Evolutionary conservation across 2,329 filamentous ascomycete genomes (phyloP), one percentile per base, ranked within the genome.

Genomic region (Sordariomycetes sp.): DNA sequence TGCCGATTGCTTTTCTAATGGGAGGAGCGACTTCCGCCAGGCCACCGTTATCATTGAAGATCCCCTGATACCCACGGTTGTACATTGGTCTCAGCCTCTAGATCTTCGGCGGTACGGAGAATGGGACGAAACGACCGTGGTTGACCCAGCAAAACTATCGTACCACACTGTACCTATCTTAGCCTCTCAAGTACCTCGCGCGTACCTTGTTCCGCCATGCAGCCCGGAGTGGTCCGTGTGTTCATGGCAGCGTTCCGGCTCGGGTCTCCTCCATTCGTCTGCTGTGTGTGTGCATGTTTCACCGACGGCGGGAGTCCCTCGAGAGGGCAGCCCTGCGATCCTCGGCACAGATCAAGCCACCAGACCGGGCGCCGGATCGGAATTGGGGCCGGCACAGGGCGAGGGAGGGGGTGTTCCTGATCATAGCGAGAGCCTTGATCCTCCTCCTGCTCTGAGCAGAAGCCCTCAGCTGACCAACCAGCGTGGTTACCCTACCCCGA

Each of bases 1-100:
- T 56, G 54, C 54, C 54, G 54, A 48, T 56, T 56, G 54, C 54
- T 56, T 56, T 56, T 56, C 28, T 24, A 48, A 8, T 12, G 24
- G 40, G 18, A 46, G 14, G 40, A n/a, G 40, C 40, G 40, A 46
- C 40, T 18, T 32, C 16, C 40, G 18, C 40, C 40, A n/a, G 40
- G n/a, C n/a, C n/a, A n/a, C 40, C n/a, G 40, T 46, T 46, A 46
- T 46, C 40, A n/a, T n/a, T 16, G 40, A n/a, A 16, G 3, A 46
- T 46, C 40, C 6, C n/a, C 40, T n/a, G 12, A 40, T 40, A 16
- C 16, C 18, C 7, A 46, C 14, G 40, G 28, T 4, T 46, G 18
- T 46, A 46, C 40, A 18, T n/a, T 18, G 14, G 40, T 46, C 40
- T 46, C 40, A 46, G 40, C 40, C 40, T 46, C 40, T 14, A 14